Base-by-base conservation (phyloP, 225 moss, liverwort and hornwort species). In the Takakia lepidozioides region DNA sequence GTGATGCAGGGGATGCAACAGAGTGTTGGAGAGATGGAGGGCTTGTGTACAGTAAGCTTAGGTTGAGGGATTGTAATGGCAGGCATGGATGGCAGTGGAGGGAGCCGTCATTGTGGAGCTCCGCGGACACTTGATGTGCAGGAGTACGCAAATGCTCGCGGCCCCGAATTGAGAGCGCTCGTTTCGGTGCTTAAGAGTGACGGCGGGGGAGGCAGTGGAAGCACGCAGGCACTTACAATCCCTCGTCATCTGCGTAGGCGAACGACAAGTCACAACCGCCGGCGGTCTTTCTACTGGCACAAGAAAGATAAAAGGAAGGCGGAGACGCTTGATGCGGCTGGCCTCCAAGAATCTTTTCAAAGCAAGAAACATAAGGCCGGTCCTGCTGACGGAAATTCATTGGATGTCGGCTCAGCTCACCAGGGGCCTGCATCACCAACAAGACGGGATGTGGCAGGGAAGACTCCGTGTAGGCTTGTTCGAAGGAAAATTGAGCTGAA, bases 221-320 rank as follows among this genome's bases (percentile, higher is more conserved):
- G 58, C 49, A 27, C 46, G 55, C 26, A 48, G 3, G 29, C 38
- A 15, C n/a, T n/a, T n/a, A n/a, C n/a, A n/a, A 68, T 76, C 28
- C 70, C 87, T 40, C 82, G 87, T 10, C 87, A 85, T 44, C 63
- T 98, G 52, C 77, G 98, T 29, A 74, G 98, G 34, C 82, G 98
- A 62, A 91, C 91, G 24, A 69, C 87, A 15, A 90, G 90, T 49
- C 85, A 98, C 71, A 85, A 74, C 66, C 91, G 98, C 27, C 98
- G 85, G 2, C 63, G 61, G 20, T 71, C 69, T 2, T 87, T 72
- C 58, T 73, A 55, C 22, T 86, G 82, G 76, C 47, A 63, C 4
- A 44, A 55, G 58, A 83, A 69, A 47, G 46, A 58, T 46, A 72
- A 70, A 32, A 62, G 56, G 57, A 70, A 73, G 53, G n/a, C 9